A percentile compares a stretch with the other conserved stretches of the same genome.
Evolutionary conservation across 371 early-diverging fungal species (phyloP).

Genomic region (Blakeslea trispora): DNA sequence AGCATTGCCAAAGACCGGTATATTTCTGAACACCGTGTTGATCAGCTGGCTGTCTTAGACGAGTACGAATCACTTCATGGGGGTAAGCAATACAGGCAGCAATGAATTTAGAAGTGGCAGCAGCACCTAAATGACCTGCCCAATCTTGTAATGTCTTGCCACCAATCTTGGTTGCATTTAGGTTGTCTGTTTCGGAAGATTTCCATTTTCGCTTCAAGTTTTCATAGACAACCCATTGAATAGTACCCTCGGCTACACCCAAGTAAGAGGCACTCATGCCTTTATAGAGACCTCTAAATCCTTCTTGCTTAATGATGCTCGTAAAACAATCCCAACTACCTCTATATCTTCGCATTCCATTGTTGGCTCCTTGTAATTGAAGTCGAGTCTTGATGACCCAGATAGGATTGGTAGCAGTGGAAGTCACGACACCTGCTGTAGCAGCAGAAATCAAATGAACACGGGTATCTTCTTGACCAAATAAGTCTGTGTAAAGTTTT

Average conservation of each 20-base stretch:
- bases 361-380: constrained; percentile 72
- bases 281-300: constrained; percentile 81
- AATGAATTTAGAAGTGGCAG: constrained; percentile 85
- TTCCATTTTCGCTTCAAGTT: constrained; percentile 69
- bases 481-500: constrained; percentile 71
- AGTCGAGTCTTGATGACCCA: constrained; percentile 97
- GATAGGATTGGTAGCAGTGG: constrained; percentile 90
- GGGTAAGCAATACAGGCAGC: constrained; percentile 90
- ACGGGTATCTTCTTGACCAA: constrained; percentile 73
- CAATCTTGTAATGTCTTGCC: constrained; percentile 52
- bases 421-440: constrained; percentile 78
- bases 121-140: constrained; percentile 82
- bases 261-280: constrained; percentile 91
- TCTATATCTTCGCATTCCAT: constrained; percentile 56
- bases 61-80: constrained; percentile 79
- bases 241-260: constrained; percentile 84
- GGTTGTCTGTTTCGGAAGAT: constrained; percentile 4
- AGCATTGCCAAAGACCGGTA: constrained; percentile 73
- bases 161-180: constrained; percentile 20
- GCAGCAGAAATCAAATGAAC: constrained; percentile 87
- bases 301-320: constrained; percentile 78
- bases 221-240: constrained; percentile 96
- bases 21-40: constrained; percentile 66
- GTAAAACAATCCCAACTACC: constrained; percentile 78
- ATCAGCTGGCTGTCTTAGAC: constrained; percentile 81